Conservation (phyloP, 2,329 filamentous ascomycete species). For the Ophiostoma ulmi region DNA sequence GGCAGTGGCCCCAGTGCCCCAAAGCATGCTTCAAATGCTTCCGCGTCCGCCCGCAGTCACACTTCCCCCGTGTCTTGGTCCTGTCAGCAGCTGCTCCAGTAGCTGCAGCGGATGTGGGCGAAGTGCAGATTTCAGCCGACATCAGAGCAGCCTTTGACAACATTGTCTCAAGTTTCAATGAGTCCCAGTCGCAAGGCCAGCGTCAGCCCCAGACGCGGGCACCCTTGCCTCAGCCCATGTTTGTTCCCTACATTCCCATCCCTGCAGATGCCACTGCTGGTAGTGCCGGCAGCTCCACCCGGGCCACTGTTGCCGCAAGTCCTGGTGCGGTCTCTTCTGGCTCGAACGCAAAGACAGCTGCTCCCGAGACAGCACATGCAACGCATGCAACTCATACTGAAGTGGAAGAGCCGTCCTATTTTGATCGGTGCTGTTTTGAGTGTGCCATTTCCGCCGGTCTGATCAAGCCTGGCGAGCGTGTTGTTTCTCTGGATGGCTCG, state of each 20-base stretch:
- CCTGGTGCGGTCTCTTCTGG: too few species aligned
- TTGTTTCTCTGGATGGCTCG: not conserved
- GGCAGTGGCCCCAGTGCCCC: not conserved
- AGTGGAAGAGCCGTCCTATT: not conserved
- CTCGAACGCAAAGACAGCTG: too few species aligned
- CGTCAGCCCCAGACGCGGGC: not conserved
- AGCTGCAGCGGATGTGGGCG: not conserved
- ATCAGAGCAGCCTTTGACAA: not conserved
- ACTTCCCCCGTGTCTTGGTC: not conserved
- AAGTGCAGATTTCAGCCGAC: not conserved
- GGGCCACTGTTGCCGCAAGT: not conserved
- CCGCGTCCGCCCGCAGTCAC: not conserved
- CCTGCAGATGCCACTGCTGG: not conserved
- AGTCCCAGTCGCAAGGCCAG: not conserved
- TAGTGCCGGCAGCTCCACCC: not conserved
- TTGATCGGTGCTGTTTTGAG: slow-evolving; percentile 10
- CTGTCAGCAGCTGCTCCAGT: not conserved
- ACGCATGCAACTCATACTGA: too few species aligned
- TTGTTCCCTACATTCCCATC: slow-evolving; percentile 9
- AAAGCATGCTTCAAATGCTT: not conserved
- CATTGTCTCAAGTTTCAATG: not conserved
- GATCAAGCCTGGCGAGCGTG: slow-evolving; percentile 3
- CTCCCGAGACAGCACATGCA: not conserved
- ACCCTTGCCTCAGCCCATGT: not conserved
- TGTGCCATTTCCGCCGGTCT: not conserved